Base-by-base conservation (phyloP, 176 grass and related monocot species). In the Carex myosuroides region DNA sequence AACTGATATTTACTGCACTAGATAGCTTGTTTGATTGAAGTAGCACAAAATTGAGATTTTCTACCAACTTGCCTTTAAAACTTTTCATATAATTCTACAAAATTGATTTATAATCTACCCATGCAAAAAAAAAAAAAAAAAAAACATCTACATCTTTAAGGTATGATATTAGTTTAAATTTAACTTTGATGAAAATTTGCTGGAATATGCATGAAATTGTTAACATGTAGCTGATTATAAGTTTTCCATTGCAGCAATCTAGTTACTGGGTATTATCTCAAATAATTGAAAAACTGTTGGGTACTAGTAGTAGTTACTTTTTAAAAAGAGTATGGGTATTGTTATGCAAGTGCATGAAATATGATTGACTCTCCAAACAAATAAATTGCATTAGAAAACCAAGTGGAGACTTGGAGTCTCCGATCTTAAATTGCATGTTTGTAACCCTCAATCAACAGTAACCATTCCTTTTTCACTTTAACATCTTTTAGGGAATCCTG, bases 401-500 rank as follows among this genome's bases (percentile, higher is more conserved):
- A 55, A 77, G 20, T 56, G 41, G 73, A 16, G n/a, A 14, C 44
- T 75, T 56, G 41, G 73, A 16, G n/a, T 26, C 44, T 75, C 52
- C 46, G 11, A 53, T 75, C 44, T 75, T 24, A 24, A 29, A 70
- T 75, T 53, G 70, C 21, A 50, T 12, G 46, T 50, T 50, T 50
- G 44, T 50, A 75, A 75, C 10, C 70, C 21, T 50, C 26, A 17
- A 70, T 70, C 11, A 44, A 20, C 2, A 75, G 46, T 53, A 46
- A 75, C 17, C 67, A 70, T 9, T 44, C 0, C 7, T 75, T 53
- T 26, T 53, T 13, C 72, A 53, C 21, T 76, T 76, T 55, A 7
- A 72, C 58, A 12, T 71, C 29, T 85, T 64, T 72, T 80, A 98
- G 95, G 95, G 95, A 56, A 87, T 94, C 63, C 79, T 98, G 63